Conservation (phyloP, 179 eudicot species). For the Beta corolliflora region DNA sequence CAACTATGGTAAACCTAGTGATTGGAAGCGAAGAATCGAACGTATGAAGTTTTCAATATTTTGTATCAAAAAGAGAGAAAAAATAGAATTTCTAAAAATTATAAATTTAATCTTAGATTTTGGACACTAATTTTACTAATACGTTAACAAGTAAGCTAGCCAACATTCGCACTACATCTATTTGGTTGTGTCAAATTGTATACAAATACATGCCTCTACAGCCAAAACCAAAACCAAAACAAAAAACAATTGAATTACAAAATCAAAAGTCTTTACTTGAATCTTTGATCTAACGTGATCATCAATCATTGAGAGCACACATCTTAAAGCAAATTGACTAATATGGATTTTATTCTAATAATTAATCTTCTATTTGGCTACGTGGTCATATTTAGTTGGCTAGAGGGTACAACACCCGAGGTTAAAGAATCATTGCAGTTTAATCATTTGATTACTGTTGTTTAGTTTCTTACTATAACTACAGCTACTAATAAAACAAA, state of each 20-base stretch:
- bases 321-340: conserved; percentile 32
- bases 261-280: conserved; percentile 16
- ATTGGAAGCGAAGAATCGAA: too few relatives aligned
- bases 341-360: not conserved
- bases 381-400: conserved; percentile 25
- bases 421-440: conserved; percentile 19
- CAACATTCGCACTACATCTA: not conserved
- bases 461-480: not conserved
- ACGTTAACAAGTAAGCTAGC: too few relatives aligned
- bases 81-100: too few relatives aligned
- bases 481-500: too few relatives aligned
- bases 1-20: too few relatives aligned
- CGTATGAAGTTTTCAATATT: too few relatives aligned
- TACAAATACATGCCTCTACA: not conserved
- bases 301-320: conserved; percentile 44
- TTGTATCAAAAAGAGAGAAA: too few relatives aligned
- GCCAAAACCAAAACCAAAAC: not conserved
- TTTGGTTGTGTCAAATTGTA: not conserved
- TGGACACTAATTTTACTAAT: too few relatives aligned
- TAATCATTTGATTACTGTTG: conserved; percentile 3
- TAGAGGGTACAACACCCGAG: conserved; percentile 11
- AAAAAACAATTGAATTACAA: not conserved
- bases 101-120: too few relatives aligned
- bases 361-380: not conserved
- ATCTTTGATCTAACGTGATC: conserved; percentile 35